Evolutionary conservation across 139 green algal genomes (phyloP), one percentile per base, ranked within the genome.

Genomic region (Volvox africanus): DNA sequence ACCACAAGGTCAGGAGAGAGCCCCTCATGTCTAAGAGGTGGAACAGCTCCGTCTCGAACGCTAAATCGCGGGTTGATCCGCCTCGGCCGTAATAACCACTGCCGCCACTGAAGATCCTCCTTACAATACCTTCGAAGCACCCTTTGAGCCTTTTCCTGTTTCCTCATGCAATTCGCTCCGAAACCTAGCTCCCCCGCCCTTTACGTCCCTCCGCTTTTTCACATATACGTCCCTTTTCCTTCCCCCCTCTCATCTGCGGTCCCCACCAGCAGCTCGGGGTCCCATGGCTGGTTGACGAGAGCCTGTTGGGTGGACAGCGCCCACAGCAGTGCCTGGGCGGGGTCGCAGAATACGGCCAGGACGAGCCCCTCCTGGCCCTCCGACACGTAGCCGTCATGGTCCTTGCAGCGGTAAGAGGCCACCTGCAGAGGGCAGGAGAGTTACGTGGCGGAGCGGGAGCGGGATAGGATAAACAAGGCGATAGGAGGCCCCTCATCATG

Each of bases 291-390:
- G 2, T 44, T 35, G 0, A 84, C 61, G 37, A 90, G 73, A 13
- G 73, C 73, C 86, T 84, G 73, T 76, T 90, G 86, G 13, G 75
- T 85, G 50, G 30, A 44, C 1, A 90, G 86, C 73, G 86, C 86
- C 86, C 86, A 90, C 30, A 85, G 20, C 86, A 90, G 86, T 61
- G 86, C 86, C 75, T 77, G 55, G 13, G 55, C 73, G 20, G 86
- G 75, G 86, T 90, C 86, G 1, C 86, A 20, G 86, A 90, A 90
- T 6, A 50, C 32, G 32, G 61, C 86, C 75, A 90, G 86, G 55
- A 90, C 86, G 55, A 90, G 86, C 18, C 86, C 86, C 75, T 84
- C 86, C 21, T 62, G 55, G n/a, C 86, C 65, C 75, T 90, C 86
- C 18, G 50, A 78, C 32, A 90, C 55, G 55, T 90, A 90, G 73